Evolutionary conservation across 495 filamentous ascomycete genomes (phyloP).

Genomic region (Hyaloscypha hepaticicola): DNA sequence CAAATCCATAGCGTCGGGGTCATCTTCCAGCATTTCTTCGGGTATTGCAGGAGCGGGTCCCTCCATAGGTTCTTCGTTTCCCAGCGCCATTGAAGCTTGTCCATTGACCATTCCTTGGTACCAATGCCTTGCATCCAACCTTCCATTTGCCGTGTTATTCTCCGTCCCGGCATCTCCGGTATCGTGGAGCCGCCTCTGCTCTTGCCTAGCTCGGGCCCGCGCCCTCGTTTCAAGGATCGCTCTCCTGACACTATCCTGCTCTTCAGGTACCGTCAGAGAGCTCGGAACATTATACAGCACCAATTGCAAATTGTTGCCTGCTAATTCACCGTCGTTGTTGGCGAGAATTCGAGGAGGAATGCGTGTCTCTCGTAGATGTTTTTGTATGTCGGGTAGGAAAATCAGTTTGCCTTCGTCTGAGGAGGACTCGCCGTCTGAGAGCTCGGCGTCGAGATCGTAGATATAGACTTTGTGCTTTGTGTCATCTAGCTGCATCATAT

Average conservation of each 20-base stretch:
- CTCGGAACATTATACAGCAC: constrained; percentile 79
- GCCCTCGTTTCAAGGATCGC: constrained; percentile 82
- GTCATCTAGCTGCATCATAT: constrained; percentile 85
- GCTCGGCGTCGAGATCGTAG: constrained; percentile 83
- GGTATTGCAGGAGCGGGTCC: not conserved
- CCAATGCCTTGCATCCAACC: constrained; percentile 17
- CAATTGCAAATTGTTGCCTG: constrained; percentile 52
- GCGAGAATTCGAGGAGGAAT: constrained; percentile 67
- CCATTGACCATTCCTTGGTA: constrained; percentile 15
- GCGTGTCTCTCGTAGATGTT: constrained; percentile 59
- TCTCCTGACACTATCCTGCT: constrained; percentile 78
- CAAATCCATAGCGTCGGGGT: constrained; percentile 73
- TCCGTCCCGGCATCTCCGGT: constrained; percentile 3
- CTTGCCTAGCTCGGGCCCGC: constrained; percentile 49
- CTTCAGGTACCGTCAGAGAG: constrained; percentile 71
- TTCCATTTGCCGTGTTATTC: constrained; percentile 3
- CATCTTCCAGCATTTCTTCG: constrained; percentile 31
- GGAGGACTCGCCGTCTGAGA: constrained; percentile 56
- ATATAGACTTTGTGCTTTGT: constrained; percentile 86
- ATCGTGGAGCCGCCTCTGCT: constrained; percentile 12
- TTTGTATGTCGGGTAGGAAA: constrained; percentile 83
- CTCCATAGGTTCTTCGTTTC: constrained; percentile 1
- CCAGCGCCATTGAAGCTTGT: not conserved
- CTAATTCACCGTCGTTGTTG: constrained; percentile 45
- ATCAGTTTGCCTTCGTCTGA: constrained; percentile 55